Evolutionary conservation across 805 yeast genomes (phyloP), one percentile per base, ranked within the genome.

Genomic region (Sugiyamaella americana): DNA sequence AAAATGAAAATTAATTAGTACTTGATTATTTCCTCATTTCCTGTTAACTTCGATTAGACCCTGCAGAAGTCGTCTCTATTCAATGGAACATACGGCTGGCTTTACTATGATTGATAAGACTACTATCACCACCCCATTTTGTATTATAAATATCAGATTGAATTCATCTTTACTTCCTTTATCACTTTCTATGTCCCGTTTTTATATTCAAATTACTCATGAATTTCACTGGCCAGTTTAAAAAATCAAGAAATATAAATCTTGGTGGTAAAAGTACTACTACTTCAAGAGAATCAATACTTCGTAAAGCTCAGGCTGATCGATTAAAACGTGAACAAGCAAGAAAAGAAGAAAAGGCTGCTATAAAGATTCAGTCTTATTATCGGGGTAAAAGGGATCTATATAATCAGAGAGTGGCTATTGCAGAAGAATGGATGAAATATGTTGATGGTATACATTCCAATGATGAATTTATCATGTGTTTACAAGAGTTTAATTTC

Each of bases 221-320:
- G 48, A 79, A 81, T 66, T 86, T 85, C 66, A 75, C 79, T 8
- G 94, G 94, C 3, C 80, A 78, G 54, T 69, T 79, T 17, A 68
- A 70, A 44, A 73, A 78, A 51, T 69, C 79, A 44, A 68, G 84
- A 32, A 75, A 75, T 44, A 76, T 84, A 51, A 84, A 91, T 68
- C 71, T 78, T 55, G 74, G 91, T 58, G 67, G 82, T 61, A 52
- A 71, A 55, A 51, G 62, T 63, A 63, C 57, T 58, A 57, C 63
- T 44, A 45, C 65, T 51, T 43, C 41, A 61, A 63, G 70, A 49
- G 55, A 68, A 47, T 62, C 73, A 54, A 69, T 74, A 43, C 64
- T 91, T n/a, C 76, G 75, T 48, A 79, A 76, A 52, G 80, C 95
- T 3, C 77, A 78, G 54, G 66, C 67, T 35, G 87, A 85, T 51